Evolutionary conservation across 2,329 filamentous ascomycete genomes (phyloP).

Genomic region (Zymoseptoria brevis): DNA sequence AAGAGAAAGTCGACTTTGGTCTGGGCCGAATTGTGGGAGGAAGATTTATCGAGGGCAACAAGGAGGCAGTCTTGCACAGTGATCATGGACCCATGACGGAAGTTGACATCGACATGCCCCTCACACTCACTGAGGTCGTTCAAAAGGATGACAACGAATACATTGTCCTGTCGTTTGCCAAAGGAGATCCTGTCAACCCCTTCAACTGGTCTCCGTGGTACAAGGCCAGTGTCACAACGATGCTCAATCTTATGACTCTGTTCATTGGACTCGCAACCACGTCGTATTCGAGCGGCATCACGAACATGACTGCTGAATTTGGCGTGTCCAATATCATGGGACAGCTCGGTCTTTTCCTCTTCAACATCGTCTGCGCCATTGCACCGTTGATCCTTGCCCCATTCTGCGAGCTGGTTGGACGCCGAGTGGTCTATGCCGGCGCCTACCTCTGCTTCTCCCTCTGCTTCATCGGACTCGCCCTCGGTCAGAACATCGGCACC

Average conservation of each 20-base stretch:
- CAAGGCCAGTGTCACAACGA: conserved; percentile 40
- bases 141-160: conserved; percentile 38
- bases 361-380: conserved; percentile 44
- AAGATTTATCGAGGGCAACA: conserved; percentile 29
- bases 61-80: conserved; percentile 26
- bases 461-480: conserved; percentile 42
- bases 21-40: conserved; percentile 36
- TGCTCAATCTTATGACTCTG: conserved; percentile 46
- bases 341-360: conserved; percentile 44
- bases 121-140: conserved; percentile 40
- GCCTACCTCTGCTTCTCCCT: conserved; percentile 41
- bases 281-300: conserved; percentile 45
- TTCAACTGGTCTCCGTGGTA: conserved; percentile 42
- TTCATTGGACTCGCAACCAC: conserved; percentile 50
- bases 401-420: conserved; percentile 44
- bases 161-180: conserved; percentile 41
- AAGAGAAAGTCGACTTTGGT: conserved; percentile 13
- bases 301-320: conserved; percentile 40
- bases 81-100: conserved; percentile 34
- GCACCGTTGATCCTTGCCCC: conserved; percentile 43
- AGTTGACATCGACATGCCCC: conserved; percentile 43
- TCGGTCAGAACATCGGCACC: conserved; percentile 43
- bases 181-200: conserved; percentile 43
- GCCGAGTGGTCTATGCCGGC: conserved; percentile 41
- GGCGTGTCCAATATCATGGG: conserved; percentile 37